Base-by-base conservation (phyloP, 2,329 filamentous ascomycete genomes). In the Fonsecaea multimorphosa region DNA sequence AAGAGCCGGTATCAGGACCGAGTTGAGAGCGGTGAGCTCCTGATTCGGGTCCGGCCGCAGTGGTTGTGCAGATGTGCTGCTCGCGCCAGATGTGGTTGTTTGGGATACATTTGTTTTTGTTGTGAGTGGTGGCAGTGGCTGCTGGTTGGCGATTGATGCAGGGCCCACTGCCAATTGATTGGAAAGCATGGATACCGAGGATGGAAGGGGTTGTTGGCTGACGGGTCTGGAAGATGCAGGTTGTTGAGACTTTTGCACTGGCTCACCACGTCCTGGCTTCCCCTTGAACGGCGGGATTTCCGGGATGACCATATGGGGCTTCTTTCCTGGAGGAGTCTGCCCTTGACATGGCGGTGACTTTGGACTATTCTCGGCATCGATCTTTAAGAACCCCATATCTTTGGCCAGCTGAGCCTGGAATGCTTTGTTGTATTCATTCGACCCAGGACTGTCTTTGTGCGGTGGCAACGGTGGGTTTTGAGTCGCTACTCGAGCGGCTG, bases 1-100 rank as follows among this genome's bases (percentile, higher is more conserved):
- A 1, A 99, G 85, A 1, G 95, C 94, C 0, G 95, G 95, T 68
- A 98, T 89, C 40, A 99, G 92, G 58, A 99, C 94, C 71, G 94
- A 92, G 74, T 90, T 92, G 1, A 97, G 84, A 1, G 93, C 93
- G 60, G 96, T 95, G 24, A 96, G 85, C 64, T 96, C 91, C 83
- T 81, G 2, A 86, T 87, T 72, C 87, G 88, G 0, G 83, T 80
- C 2, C 80, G 81, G 0, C 46, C 55, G 68, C 38, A 29, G 69
- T 40, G 56, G 40, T 58, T 67, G 69, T 31, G 34, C 27, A 16
- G 55, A 29, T 49, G 54, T 52, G 38, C 64, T 64, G 58, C 49
- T 64, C 4, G 63, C 57, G 7, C 3, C 82, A 11, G 64, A 58
- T 6, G 55, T 49, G 34, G 63, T 60, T 27, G 60, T 19, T 24